phyloP scores from a whole-genome alignment of 2,329 filamentous ascomycete species.

The Colletotrichum truncatum region DNA sequence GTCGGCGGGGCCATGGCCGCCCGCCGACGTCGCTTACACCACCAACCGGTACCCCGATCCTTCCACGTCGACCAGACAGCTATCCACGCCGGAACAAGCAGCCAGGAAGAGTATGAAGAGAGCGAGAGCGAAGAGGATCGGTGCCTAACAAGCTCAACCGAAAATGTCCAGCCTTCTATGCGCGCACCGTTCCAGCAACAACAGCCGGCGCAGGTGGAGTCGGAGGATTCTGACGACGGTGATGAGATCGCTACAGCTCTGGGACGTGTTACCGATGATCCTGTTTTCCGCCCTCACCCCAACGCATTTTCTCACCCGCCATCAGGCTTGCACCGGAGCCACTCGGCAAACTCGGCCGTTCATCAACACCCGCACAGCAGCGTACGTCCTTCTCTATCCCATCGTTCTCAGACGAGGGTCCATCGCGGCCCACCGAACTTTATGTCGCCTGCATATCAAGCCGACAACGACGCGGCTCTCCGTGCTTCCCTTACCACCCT shows the following conservation, averaged over 20 bases:
- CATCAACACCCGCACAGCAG: constrained; percentile 59
- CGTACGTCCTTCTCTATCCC: constrained; percentile 58
- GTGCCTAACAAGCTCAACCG: constrained; percentile 66
- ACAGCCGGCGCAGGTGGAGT: constrained; percentile 48
- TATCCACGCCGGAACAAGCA: constrained; percentile 67
- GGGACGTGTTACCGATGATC: constrained; percentile 64
- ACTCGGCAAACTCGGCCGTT: constrained; percentile 59
- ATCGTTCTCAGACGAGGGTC: constrained; percentile 56
- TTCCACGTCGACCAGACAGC: constrained; percentile 50
- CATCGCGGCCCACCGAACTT: constrained; percentile 65
- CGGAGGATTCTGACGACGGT: constrained; percentile 59
- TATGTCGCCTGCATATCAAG: constrained; percentile 78
- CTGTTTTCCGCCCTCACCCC: constrained; percentile 83
- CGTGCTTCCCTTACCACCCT: constrained; percentile 94
- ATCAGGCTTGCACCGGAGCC: constrained; percentile 55
- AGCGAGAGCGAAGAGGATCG: constrained; percentile 90
- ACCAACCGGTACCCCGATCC: constrained; percentile 39
- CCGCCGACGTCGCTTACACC: constrained; percentile 62
- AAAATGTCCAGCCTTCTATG: constrained; percentile 51
- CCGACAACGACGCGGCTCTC: constrained; percentile 92
- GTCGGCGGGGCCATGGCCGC: constrained; percentile 73
- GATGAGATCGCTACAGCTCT: constrained; percentile 87
- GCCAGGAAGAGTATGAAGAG: constrained; percentile 94
- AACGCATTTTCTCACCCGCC: constrained; percentile 92
- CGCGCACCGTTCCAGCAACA: constrained; percentile 40